Conservation (phyloP, 768 basidiomycete species). For the Boletus rex-veris region DNA sequence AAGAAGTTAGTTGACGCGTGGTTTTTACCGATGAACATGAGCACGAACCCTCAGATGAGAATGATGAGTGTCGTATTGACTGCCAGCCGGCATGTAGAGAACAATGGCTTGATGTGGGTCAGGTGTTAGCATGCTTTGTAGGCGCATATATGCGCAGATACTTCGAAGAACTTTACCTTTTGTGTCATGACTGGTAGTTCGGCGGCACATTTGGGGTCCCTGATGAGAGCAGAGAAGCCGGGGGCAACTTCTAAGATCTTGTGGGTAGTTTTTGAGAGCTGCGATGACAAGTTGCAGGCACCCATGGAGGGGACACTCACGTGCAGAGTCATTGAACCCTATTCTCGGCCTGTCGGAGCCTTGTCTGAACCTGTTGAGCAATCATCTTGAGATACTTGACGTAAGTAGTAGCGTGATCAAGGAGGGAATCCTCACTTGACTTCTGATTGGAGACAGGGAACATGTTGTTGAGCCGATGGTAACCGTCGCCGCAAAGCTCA, state of each 20-base stretch:
- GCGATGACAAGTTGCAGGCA: too few species aligned
- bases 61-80: conserved; percentile 48
- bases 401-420: conserved; percentile 85
- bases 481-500: conserved; percentile 90
- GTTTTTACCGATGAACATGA: neutral
- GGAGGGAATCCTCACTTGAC: conserved; percentile 85
- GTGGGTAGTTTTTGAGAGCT: too few species aligned
- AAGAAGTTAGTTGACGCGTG: conserved; percentile 1
- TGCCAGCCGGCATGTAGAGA: conserved; percentile 41
- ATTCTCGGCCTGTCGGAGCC: conserved; percentile 68
- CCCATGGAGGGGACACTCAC: conserved; percentile 28
- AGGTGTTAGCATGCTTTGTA: too few species aligned
- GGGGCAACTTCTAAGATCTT: too few species aligned
- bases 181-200: too few species aligned
- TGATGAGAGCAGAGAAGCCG: too few species aligned
- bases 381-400: conserved; percentile 84
- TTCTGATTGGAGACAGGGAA: conserved; percentile 90
- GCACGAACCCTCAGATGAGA: conserved; percentile 47
- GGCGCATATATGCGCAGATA: too few species aligned
- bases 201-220: too few species aligned
- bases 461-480: conserved; percentile 84
- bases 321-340: conserved; percentile 78
- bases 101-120: conserved; percentile 47
- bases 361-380: conserved; percentile 48
- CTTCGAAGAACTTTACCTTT: too few species aligned